Evolutionary conservation across 306 rosid species (phyloP).

Genomic region (Prunus kanzakura): DNA sequence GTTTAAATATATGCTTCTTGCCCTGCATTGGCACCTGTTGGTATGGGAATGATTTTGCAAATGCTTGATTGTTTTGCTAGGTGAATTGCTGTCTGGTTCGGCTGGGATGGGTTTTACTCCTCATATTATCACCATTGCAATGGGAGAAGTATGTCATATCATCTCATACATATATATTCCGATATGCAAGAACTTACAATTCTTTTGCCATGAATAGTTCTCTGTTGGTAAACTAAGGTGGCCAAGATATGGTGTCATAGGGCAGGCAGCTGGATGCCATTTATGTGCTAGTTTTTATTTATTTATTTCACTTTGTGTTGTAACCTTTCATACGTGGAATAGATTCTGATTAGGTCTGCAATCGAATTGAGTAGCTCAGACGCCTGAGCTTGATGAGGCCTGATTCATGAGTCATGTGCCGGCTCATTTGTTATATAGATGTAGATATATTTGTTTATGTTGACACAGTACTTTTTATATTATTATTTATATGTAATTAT

Average conservation of each 20-base stretch:
- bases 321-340: background rate
- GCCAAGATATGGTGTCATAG: background rate
- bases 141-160: constrained; percentile 73
- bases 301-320: background rate
- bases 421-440: background rate
- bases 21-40: constrained; percentile 6
- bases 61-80: constrained; percentile 44
- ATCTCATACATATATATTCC: constrained; percentile 10
- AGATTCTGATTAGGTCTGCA: constrained; percentile 6
- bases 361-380: background rate
- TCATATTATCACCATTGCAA: constrained; percentile 74
- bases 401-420: background rate
- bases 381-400: background rate
- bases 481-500: background rate
- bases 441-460: background rate
- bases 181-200: background rate
- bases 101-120: constrained; percentile 94
- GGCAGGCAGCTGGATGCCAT: too few species aligned
- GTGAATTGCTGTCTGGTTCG: constrained; percentile 74
- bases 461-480: background rate
- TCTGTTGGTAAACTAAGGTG: constrained; percentile 2
- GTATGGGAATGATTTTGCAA: constrained; percentile 26
- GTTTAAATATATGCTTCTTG: background rate
- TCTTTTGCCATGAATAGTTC: background rate
- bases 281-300: background rate